Conservation (phyloP, 2,329 filamentous ascomycete genomes). For the Paecilomyces formosus region DNA sequence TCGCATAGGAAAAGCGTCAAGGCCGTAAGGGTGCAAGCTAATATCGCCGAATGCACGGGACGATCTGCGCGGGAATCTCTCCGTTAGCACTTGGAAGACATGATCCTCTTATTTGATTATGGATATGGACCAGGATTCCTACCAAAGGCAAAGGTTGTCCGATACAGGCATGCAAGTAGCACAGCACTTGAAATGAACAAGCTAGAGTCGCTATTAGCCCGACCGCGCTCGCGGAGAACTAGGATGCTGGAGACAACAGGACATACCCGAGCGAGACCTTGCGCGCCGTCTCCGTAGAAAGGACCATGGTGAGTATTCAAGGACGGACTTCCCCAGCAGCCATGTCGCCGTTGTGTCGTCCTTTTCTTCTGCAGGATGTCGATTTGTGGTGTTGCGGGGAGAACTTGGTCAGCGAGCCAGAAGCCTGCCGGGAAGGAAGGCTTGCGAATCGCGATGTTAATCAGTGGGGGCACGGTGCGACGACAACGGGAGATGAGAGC, state of each 20-base stretch:
- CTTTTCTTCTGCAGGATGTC: neutral
- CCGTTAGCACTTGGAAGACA: constrained; percentile 7
- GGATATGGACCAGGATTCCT: constrained; percentile 6
- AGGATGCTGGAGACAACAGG: neutral
- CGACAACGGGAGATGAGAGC: neutral
- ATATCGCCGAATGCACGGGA: constrained; percentile 36
- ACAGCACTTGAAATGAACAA: constrained; percentile 25
- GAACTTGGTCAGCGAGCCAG: neutral
- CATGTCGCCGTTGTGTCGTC: neutral
- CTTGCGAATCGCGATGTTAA: neutral
- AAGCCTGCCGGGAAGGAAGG: neutral
- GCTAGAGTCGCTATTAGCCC: constrained; percentile 11
- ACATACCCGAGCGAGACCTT: constrained; percentile 25
- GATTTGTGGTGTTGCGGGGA: neutral
- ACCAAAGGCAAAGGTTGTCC: constrained; percentile 34
- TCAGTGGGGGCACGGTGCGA: neutral
- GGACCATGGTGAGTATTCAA: neutral
- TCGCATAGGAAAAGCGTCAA: constrained; percentile 29
- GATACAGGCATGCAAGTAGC: constrained; percentile 27
- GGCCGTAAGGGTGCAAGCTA: constrained; percentile 35
- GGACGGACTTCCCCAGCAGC: neutral
- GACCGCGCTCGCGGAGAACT: neutral
- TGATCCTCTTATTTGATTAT: neutral
- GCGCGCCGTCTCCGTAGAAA: neutral
- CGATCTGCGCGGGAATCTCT: constrained; percentile 28